phyloP scores from a whole-genome alignment of 768 basidiomycete species.

The Suillus spraguei region DNA sequence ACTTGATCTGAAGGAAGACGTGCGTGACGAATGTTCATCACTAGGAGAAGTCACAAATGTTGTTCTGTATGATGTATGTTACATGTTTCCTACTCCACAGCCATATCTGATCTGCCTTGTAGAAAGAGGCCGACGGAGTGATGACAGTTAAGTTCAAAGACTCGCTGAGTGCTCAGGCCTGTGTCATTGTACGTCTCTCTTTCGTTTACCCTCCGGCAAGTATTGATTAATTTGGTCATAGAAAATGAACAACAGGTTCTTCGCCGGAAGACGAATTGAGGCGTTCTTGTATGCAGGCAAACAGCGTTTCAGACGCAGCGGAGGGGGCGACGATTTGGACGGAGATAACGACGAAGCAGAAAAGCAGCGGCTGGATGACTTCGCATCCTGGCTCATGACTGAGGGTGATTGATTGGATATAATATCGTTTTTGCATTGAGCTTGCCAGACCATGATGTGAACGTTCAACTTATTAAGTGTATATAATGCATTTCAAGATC shows the following conservation, averaged over 20 bases:
- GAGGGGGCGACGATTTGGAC: constrained; percentile 61
- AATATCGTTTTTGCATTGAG: background rate
- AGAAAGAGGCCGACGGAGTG: constrained; percentile 92
- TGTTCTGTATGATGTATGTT: constrained; percentile 87
- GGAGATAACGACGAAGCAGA: constrained; percentile 75
- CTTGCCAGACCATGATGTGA: background rate
- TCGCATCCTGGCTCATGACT: constrained; percentile 83
- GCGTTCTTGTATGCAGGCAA: constrained; percentile 83
- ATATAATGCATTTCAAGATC: constrained; percentile 1
- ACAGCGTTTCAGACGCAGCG: constrained; percentile 79
- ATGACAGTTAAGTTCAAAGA: constrained; percentile 98
- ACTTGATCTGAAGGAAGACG: constrained; percentile 94
- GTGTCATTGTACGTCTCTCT: constrained; percentile 65
- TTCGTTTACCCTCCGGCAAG: background rate
- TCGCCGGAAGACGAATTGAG: constrained; percentile 80
- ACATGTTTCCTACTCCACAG: constrained; percentile 9
- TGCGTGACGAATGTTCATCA: constrained; percentile 88
- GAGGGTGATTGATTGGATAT: constrained; percentile 61
- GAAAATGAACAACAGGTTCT: constrained; percentile 96
- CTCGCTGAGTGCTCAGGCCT: constrained; percentile 90
- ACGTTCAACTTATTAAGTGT: background rate
- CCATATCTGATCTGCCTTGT: constrained; percentile 13
- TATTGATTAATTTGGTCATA: constrained; percentile 30
- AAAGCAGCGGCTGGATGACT: constrained; percentile 83
- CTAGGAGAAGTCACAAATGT: constrained; percentile 97